Evolutionary conservation across 345 rosid genomes (phyloP).

Genomic region (Brassica nigra): DNA sequence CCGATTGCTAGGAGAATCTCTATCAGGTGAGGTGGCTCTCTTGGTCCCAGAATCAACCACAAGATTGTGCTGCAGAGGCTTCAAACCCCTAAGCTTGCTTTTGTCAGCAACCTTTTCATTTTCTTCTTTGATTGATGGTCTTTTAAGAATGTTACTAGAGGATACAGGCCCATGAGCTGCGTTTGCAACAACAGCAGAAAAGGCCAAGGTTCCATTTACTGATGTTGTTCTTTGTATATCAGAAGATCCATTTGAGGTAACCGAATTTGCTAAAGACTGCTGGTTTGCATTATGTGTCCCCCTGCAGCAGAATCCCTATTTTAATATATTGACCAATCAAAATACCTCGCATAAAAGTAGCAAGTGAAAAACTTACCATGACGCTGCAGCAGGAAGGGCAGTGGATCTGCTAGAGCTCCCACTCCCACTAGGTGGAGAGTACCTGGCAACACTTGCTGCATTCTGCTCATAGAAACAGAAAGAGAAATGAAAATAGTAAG

Average conservation of each 20-base stretch:
- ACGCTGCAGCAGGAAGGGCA: slow-evolving; percentile 73
- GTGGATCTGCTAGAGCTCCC: slow-evolving; percentile 49
- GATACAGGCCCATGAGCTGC: slow-evolving; percentile 43
- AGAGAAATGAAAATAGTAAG: background rate
- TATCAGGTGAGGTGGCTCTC: slow-evolving; percentile 37
- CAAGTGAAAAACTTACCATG: slow-evolving; percentile 54
- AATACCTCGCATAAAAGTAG: background rate
- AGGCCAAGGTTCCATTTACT: slow-evolving; percentile 40
- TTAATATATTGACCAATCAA: slow-evolving; percentile 17
- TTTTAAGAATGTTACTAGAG: slow-evolving; percentile 42
- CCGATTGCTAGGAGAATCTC: slow-evolving; percentile 39
- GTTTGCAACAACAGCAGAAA: slow-evolving; percentile 50
- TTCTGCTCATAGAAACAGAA: slow-evolving; percentile 43
- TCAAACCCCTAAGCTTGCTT: slow-evolving; percentile 41
- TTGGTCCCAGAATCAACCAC: slow-evolving; percentile 43
- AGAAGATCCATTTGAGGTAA: slow-evolving; percentile 56
- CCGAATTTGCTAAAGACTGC: slow-evolving; percentile 41
- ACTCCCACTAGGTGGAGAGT: slow-evolving; percentile 61
- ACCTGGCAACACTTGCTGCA: slow-evolving; percentile 43
- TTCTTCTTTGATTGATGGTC: slow-evolving; percentile 43
- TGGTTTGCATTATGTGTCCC: slow-evolving; percentile 61
- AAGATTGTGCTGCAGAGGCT: slow-evolving; percentile 41
- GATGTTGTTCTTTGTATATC: slow-evolving; percentile 51
- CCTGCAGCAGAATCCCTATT: slow-evolving; percentile 41
- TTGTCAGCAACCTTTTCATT: slow-evolving; percentile 25